phyloP scores from a whole-genome alignment of 2,329 filamentous ascomycete species.

The Beauveria asiatica region DNA sequence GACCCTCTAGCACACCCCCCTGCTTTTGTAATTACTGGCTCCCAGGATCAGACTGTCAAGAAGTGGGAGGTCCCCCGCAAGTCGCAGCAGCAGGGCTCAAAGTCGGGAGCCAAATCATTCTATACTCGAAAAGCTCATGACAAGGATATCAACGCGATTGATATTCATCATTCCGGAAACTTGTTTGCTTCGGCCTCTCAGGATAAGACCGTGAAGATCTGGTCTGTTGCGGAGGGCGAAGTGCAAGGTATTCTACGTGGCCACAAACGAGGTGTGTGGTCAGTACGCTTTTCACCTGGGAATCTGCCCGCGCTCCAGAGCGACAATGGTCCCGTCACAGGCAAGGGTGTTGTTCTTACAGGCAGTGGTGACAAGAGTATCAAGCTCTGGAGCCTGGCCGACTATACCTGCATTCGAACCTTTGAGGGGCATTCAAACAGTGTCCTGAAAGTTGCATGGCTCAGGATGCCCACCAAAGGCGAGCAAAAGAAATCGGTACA shows the following conservation, averaged over 20 bases:
- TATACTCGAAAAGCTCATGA: conserved; percentile 96
- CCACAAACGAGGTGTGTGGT: conserved; percentile 93
- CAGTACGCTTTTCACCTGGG: conserved; percentile 78
- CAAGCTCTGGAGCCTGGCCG: conserved; percentile 86
- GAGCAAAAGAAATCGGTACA: conserved; percentile 55
- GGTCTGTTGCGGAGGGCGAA: conserved; percentile 83
- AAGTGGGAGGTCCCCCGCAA: conserved; percentile 73
- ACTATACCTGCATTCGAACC: conserved; percentile 87
- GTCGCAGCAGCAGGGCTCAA: conserved; percentile 33
- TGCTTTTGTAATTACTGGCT: conserved; percentile 79
- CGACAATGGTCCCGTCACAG: conserved; percentile 62
- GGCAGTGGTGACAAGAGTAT: conserved; percentile 94
- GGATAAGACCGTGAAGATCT: conserved; percentile 94
- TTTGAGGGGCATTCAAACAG: conserved; percentile 97
- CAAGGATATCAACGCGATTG: conserved; percentile 96
- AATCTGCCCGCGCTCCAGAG: conserved; percentile 66
- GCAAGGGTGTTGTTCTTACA: conserved; percentile 76
- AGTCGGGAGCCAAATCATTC: conserved; percentile 53
- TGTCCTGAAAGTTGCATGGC: conserved; percentile 87
- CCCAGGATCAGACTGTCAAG: conserved; percentile 92
- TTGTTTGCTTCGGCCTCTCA: conserved; percentile 94
- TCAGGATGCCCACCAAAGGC: conserved; percentile 46
- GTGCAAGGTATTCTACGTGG: conserved; percentile 85
- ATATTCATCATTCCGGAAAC: conserved; percentile 64
- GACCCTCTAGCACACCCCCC: conserved; percentile 75